Evolutionary conservation across 2,329 filamentous ascomycete genomes (phyloP), one percentile per base, ranked within the genome.

Genomic region (Sporothrix dimorphospora): DNA sequence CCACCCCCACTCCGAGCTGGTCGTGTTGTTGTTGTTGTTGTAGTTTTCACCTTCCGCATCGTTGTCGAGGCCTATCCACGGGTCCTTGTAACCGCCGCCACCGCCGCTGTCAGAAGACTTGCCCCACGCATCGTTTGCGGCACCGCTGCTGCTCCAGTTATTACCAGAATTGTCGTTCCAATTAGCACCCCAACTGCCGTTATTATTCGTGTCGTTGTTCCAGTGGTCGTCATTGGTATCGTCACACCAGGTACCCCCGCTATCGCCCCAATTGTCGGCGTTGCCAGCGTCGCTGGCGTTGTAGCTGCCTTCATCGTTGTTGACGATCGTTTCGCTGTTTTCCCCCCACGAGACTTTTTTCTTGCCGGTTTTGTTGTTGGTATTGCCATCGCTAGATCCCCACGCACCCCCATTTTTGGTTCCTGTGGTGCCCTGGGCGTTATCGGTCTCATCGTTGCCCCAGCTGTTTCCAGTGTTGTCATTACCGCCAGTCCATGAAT

Each of bases 51-150:
- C 30, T 30, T 45, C 47, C 30, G 34, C 55, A 3, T 69, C 30
- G 21, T 19, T 45, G 34, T 66, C 38, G n/a, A 69, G 53, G n/a
- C 12, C 14, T 42, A 14, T 19, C 71, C 71, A 72, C 4, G 67
- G 66, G 27, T 72, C 71, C 16, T 72, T 72, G 47, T 72, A 72
- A 5, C 67, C 57, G 14, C 38, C 57, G 11, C 19, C 12, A 9
- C 19, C 49, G 3, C 45, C 30, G 42, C 4, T 38, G n/a, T 47
- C 19, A 14, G 45, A 69, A 45, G 27, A 21, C n/a, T 38, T 12
- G 14, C 9, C 67, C 24, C 42, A 59, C 27, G 21, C 16, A 21
- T 65, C 38, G n/a, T 55, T 34, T 14, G 38, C 21, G 4, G 53
- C 45, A 27, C 40, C 53, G 11, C 16, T 11, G 24, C 21, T 21